Conservation (phyloP, 768 basidiomycete genomes). For the Mycena filopes region DNA sequence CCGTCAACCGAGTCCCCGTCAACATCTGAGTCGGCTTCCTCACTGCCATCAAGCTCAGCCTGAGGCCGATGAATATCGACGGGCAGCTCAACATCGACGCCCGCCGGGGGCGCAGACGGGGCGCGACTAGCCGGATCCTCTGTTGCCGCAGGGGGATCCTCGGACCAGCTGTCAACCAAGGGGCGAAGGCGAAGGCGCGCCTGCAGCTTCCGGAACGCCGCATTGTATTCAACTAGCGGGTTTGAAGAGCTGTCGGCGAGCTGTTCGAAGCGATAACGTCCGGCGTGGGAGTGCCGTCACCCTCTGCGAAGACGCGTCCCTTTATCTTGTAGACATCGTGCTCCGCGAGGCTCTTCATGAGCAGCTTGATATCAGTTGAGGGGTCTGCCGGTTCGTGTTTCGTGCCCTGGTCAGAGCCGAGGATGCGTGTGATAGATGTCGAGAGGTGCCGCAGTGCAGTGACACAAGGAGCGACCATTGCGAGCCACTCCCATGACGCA, state of each 20-base stretch:
- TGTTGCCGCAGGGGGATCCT: background rate
- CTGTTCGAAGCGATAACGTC: background rate
- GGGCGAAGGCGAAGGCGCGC: background rate
- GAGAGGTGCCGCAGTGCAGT: constrained; percentile 20
- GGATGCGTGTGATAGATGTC: background rate
- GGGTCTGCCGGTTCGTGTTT: constrained; percentile 11
- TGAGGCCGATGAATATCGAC: no score
- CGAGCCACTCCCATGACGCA: constrained; percentile 46
- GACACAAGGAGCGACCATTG: constrained; percentile 40
- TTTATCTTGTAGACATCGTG: constrained; percentile 5
- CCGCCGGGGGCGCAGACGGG: background rate
- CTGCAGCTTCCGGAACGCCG: background rate
- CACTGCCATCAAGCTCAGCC: background rate
- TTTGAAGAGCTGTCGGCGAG: constrained; percentile 8
- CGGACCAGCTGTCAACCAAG: background rate
- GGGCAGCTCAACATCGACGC: no score
- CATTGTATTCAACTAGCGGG: constrained; percentile 1
- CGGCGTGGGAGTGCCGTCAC: background rate
- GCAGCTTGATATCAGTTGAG: background rate
- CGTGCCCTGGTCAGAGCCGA: constrained; percentile 16
- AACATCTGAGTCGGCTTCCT: background rate
- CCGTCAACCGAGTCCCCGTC: background rate
- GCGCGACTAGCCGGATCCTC: background rate
- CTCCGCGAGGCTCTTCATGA: constrained; percentile 14
- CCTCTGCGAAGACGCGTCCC: background rate